phyloP scores from a whole-genome alignment of 2,329 filamentous ascomycete genomes.

The Aureobasidium sp. region DNA sequence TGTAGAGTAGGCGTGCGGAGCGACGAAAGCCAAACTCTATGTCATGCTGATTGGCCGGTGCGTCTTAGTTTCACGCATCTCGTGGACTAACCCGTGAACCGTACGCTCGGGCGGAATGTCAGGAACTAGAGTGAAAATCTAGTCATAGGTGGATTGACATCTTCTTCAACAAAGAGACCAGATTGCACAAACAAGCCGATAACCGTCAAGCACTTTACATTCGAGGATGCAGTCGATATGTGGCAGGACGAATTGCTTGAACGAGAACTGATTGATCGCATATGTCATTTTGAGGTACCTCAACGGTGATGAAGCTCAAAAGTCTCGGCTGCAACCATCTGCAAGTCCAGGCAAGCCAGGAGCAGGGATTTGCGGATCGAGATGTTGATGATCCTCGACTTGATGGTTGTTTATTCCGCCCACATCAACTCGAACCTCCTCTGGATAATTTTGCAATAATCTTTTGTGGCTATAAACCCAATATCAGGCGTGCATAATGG shows the following conservation, averaged over 20 bases:
- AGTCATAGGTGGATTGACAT: background rate
- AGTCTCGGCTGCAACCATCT: constrained; percentile 8
- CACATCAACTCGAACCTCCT: no score
- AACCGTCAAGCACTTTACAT: background rate
- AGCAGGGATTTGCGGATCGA: constrained; percentile 10
- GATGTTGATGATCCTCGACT: background rate
- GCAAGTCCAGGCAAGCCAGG: constrained; percentile 4
- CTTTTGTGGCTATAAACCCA: background rate
- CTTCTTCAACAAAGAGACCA: background rate
- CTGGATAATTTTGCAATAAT: background rate
- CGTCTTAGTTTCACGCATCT: constrained; percentile 8
- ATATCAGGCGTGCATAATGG: background rate
- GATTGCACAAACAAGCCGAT: background rate
- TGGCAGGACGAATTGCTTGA: background rate
- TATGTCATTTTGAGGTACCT: background rate
- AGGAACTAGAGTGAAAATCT: background rate
- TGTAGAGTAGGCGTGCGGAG: constrained; percentile 11
- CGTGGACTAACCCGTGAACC: constrained; percentile 8
- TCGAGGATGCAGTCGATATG: background rate
- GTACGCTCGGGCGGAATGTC: constrained; percentile 8
- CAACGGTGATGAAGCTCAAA: constrained; percentile 2
- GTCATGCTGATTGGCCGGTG: constrained; percentile 9
- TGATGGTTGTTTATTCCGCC: no score
- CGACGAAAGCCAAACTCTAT: constrained; percentile 11
- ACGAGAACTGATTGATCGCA: background rate